Evolutionary conservation across 2,329 filamentous ascomycete genomes (phyloP).

Genomic region (Cladosporium sp.): DNA sequence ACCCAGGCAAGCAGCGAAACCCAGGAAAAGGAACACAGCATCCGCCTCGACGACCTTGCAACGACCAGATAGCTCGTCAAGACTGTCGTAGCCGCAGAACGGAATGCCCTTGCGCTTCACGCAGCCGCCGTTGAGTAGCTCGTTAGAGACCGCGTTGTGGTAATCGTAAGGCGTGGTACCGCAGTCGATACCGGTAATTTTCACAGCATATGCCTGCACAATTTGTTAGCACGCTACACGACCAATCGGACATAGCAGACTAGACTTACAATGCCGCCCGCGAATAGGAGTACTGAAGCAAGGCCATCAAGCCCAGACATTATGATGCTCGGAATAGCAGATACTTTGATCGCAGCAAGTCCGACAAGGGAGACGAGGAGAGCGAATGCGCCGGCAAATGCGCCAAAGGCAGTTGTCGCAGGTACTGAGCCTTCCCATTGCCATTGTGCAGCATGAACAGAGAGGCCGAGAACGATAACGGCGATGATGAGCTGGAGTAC

Average conservation of each 20-base stretch:
- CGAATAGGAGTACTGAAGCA: constrained; percentile 21
- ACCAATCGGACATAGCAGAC: background rate
- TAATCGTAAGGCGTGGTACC: background rate
- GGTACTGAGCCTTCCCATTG: constrained; percentile 19
- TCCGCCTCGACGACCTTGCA: constrained; percentile 22
- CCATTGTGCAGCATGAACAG: constrained; percentile 22
- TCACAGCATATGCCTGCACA: constrained; percentile 20
- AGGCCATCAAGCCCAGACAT: constrained; percentile 21
- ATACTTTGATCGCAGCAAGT: constrained; percentile 20
- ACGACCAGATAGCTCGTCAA: constrained; percentile 12
- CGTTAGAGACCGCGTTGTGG: constrained; percentile 2
- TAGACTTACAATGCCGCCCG: constrained; percentile 25
- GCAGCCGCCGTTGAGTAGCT: constrained; percentile 21
- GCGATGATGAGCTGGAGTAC: constrained; percentile 23
- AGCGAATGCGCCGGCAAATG: constrained; percentile 25
- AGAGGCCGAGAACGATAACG: constrained; percentile 26
- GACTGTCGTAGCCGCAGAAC: background rate
- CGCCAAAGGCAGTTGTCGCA: constrained; percentile 20
- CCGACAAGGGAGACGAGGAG: constrained; percentile 22
- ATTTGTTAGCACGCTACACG: background rate
- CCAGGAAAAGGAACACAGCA: constrained; percentile 24
- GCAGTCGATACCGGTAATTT: constrained; percentile 18
- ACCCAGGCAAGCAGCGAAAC: constrained; percentile 14
- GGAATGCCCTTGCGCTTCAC: background rate
- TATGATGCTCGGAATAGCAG: constrained; percentile 18